Percentiles rank a stretch among this genome's conserved stretches.
These are phyloP conservation scores for Huntiella decipiens DNA, from an alignment of 2,329 filamentous ascomycete species.

Conservation along the genomic window DNA sequence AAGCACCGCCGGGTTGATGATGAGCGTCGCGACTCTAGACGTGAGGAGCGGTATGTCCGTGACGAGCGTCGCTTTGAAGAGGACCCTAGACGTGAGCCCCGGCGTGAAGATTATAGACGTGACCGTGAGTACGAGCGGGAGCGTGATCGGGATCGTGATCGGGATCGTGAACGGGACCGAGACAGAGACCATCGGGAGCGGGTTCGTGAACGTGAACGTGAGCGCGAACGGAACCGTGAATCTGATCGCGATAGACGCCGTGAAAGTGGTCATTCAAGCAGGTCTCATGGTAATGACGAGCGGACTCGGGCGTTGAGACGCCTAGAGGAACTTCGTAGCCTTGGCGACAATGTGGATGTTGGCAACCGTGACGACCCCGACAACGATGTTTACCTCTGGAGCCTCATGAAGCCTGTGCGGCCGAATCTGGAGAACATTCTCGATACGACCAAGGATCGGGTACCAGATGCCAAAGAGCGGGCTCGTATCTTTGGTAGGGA, in stretches of 20 bases:
- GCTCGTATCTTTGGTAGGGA: slow-evolving; percentile 42
- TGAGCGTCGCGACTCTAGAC: slow-evolving; percentile 17
- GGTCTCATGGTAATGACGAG: slow-evolving; percentile 19
- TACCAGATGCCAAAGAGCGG: slow-evolving; percentile 42
- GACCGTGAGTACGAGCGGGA: slow-evolving; percentile 15
- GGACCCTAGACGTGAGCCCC: slow-evolving; percentile 15
- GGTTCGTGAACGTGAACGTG: slow-evolving; percentile 12
- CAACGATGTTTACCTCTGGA: slow-evolving; percentile 29
- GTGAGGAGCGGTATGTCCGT: slow-evolving; percentile 8
- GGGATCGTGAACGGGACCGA: slow-evolving; percentile 13
- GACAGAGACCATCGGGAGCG: slow-evolving; percentile 14
- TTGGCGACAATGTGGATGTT: slow-evolving; percentile 23
- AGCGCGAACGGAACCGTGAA: slow-evolving; percentile 13
- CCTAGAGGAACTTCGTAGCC: slow-evolving; percentile 25
- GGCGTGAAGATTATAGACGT: slow-evolving; percentile 18
- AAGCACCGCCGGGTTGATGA: slow-evolving; percentile 26
- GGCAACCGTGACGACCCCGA: slow-evolving; percentile 28
- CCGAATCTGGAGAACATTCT: slow-evolving; percentile 40
- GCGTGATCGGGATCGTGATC: slow-evolving; percentile 15
- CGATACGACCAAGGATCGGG: slow-evolving; percentile 41
- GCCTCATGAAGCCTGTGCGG: slow-evolving; percentile 36
- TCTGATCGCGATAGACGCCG: slow-evolving; percentile 18
- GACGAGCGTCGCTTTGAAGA: slow-evolving; percentile 14
- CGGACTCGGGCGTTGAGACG: slow-evolving; percentile 23
- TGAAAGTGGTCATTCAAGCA: slow-evolving; percentile 24